Evolutionary conservation across 2,329 filamentous ascomycete genomes (phyloP), one percentile per base, ranked within the genome.

Genomic region (Fusarium sp.): DNA sequence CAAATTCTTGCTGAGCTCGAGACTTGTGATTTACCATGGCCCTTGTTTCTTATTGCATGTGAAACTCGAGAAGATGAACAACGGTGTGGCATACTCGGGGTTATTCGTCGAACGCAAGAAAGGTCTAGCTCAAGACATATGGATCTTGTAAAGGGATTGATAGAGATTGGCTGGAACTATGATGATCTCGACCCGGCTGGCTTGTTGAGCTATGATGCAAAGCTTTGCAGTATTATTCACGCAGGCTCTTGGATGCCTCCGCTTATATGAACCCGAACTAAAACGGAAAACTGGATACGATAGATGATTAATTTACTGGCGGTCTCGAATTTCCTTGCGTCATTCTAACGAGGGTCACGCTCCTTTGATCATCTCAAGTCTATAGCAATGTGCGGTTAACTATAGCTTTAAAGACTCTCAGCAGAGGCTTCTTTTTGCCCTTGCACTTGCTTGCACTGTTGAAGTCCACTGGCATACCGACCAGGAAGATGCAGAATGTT

Each of bases 151-250:
- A n/a, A 25, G 18, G 36, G 22, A 17, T 25, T 50, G n/a, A 59
- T 59, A 42, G 56, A 59, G 29, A 59, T 25, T 17, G n/a, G 10
- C 7, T 50, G 45, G 56, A 59, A 50, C 12, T 59, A 50, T 17
- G 38, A 50, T 36, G 45, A 59, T 35, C 56, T 59, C n/a, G 56
- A 59, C 50, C 15, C 20, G 4, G 56, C 44, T 11, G 27, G 29
- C 6, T 35, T 50, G n/a, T 13, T 59, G n/a, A 59, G 38, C n/a
- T 59, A 59, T 27, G 22, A 50, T 9, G n/a, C 17, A 15, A 59
- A 41, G 25, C 22, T 58, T 31, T n/a, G 55, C 25, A 58, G 25
- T 17, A 22, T 58, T 7, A 59, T 50, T 6, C 36, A 42, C 25
- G 27, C 36, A 6, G 33, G 22, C 29, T 15, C 36, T n/a, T 59